phyloP scores from a whole-genome alignment of 2,329 filamentous ascomycete species.

The Talaromyces amestolkiae region DNA sequence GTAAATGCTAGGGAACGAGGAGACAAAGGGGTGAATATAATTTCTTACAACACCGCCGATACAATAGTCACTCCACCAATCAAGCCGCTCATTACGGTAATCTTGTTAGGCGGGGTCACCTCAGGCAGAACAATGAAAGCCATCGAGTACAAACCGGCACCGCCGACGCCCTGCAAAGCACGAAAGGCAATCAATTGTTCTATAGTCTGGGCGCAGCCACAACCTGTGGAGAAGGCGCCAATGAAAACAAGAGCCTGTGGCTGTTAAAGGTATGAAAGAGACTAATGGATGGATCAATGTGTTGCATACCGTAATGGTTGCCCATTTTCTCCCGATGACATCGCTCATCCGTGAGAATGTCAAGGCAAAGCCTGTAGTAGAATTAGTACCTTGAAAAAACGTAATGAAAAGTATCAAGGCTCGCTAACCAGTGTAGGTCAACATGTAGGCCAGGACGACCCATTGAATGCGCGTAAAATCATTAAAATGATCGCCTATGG shows the following conservation, averaged over 20 bases:
- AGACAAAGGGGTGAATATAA: no score
- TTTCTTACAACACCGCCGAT: conserved; percentile 5
- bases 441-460: conserved; percentile 10
- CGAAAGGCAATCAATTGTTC: conserved; percentile 6
- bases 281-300: neutral
- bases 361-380: conserved; percentile 3
- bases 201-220: conserved; percentile 2
- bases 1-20: no score
- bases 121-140: conserved; percentile 4
- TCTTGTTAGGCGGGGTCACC: neutral
- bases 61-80: conserved; percentile 10
- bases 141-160: conserved; percentile 9
- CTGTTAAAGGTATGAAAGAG: neutral
- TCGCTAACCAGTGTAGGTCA: neutral
- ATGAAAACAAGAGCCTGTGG: neutral
- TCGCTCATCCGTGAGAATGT: conserved; percentile 10
- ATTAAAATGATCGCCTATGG: conserved; percentile 7
- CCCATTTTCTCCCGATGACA: conserved; percentile 4
- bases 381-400: neutral
- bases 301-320: neutral
- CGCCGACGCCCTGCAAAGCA: conserved; percentile 10
- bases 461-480: conserved; percentile 6
- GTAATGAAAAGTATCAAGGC: neutral
- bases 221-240: conserved; percentile 1
- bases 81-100: conserved; percentile 2